phyloP scores from a whole-genome alignment of 345 rosid genomes.

The Acer yangbiense region DNA sequence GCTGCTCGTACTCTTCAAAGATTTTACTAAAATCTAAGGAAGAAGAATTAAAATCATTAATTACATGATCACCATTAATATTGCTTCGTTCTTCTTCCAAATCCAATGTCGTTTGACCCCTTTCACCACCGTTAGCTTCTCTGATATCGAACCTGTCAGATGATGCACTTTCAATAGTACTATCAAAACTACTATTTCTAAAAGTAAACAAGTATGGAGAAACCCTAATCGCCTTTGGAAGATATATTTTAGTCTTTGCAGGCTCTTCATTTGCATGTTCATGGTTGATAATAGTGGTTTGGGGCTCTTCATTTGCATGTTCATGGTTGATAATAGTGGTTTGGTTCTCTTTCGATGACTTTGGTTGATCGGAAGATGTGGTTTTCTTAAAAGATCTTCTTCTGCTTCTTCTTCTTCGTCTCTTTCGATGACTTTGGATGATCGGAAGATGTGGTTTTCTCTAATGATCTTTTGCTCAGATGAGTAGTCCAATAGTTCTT shows the following conservation, averaged over 20 bases:
- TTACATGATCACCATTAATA: not conserved
- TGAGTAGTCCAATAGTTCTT: constrained; percentile 51
- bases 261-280: not conserved
- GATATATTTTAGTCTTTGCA: constrained; percentile 30
- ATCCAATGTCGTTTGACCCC: not conserved
- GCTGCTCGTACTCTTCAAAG: constrained; percentile 24
- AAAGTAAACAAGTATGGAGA: constrained; percentile 9
- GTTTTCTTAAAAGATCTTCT: too few relatives aligned
- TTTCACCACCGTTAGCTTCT: not conserved
- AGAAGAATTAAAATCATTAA: not conserved
- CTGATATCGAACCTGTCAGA: not conserved
- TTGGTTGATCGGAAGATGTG: too few relatives aligned
- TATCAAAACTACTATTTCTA: constrained; percentile 1
- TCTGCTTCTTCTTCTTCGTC: not conserved
- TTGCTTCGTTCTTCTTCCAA: not conserved
- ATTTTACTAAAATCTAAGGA: constrained; percentile 1
- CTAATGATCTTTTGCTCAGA: constrained; percentile 30
- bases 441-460: not conserved
- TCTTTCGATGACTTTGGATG: not conserved
- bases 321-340: too few relatives aligned
- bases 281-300: not conserved
- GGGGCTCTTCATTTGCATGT: too few relatives aligned
- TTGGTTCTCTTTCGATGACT: too few relatives aligned
- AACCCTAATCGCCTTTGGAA: constrained; percentile 40
- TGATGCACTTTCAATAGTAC: not conserved